Evolutionary conservation across 352 stramenopile genomes (phyloP), one percentile per base, ranked within the genome.

Genomic region (Phytophthora aleatoria): DNA sequence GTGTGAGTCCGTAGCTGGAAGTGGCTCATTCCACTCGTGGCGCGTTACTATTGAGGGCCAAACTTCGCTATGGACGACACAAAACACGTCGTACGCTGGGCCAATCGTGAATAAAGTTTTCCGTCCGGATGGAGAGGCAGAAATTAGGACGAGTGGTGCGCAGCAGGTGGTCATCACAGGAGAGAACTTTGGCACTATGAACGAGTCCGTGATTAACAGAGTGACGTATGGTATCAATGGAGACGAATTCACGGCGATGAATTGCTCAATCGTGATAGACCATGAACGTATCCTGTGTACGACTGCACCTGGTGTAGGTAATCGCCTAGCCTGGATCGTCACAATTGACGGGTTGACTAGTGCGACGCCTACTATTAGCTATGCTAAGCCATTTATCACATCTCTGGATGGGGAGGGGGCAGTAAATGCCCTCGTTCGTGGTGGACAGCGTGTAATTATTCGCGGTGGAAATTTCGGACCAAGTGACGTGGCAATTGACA

Each of bases 391-490:
- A 1, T 89, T 60, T 44, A 78, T 89, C 28, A 49, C 51, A 0
- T 68, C 64, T 1, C 76, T 87, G 31, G 43, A 41, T 11, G 80
- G 80, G 0, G 69, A 74, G 1, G 80, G 80, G 0, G 73, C 69
- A 0, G 45, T 13, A 0, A 65, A 81, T 43, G 77, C 70, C 5
- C 50, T 62, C 12, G 61, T 76, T 30, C 41, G 71, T 57, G 83
- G 83, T 12, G 69, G 69, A 0, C 76, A 92, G 41, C 27, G 49
- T 9, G 57, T 92, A 3, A 35, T 73, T 26, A 20, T 92, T 13
- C 48, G 55, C 0, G 83, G 83, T 26, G 76, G 69, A 1, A 90
- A 92, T 63, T 92, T 92, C 52, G 83, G 83, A 9, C 74, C 76
- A 15, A 79, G 53, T 55, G 7, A 54, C 27, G 57, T 80, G 0